These are phyloP conservation scores for Populus tremula DNA, from an alignment of 345 rosid genomes.

Conservation along the genomic window DNA sequence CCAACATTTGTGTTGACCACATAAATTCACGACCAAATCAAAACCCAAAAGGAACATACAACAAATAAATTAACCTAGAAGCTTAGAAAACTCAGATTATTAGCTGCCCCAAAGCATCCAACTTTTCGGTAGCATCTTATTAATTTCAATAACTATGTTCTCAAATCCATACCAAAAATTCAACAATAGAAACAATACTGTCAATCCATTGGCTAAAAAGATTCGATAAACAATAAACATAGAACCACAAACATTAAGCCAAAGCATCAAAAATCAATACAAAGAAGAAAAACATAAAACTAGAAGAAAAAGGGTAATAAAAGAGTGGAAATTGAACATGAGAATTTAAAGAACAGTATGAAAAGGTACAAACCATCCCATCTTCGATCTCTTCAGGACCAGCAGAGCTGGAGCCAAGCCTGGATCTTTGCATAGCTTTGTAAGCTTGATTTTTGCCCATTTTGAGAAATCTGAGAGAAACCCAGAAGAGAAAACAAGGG, in stretches of 20 bases:
- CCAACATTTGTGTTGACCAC: not conserved
- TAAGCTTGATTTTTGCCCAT: constrained; percentile 99
- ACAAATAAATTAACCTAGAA: not conserved
- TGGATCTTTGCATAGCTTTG: constrained; percentile 98
- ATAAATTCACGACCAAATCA: not conserved
- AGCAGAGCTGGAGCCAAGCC: constrained; percentile 79
- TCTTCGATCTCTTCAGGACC: constrained; percentile 89
- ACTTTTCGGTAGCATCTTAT: not conserved
- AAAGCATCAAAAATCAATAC: not conserved
- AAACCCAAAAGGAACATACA: not conserved
- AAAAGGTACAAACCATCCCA: constrained; percentile 98
- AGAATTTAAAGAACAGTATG: constrained; percentile 33
- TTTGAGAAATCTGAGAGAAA: constrained; percentile 20
- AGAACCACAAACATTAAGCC: no score
- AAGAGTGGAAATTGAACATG: not conserved
- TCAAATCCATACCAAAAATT: not conserved
- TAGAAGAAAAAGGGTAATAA: not conserved
- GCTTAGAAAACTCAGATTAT: not conserved
- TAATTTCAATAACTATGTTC: not conserved
- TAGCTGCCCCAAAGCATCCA: not conserved
- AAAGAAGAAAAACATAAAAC: not conserved
- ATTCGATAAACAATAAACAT: not conserved
- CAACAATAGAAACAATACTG: not conserved
- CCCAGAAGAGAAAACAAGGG: constrained; percentile 13
- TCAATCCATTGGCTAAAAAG: not conserved